These are phyloP conservation scores for Lathyrus oleraceus DNA, from an alignment of 306 rosid species.

Conservation along the genomic window DNA sequence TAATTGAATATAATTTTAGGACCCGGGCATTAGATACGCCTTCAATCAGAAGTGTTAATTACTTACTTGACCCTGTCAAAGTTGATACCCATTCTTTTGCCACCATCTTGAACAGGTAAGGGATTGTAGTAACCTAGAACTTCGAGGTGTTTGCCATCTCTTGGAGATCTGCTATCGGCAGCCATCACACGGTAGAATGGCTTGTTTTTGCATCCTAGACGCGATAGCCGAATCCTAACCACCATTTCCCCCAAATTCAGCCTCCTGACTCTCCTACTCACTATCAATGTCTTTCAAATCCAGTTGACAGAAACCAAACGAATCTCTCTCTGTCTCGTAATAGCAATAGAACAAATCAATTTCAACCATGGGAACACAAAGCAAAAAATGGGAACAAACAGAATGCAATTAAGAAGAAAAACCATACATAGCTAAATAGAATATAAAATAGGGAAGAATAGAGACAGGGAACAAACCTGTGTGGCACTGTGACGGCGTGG, in stretches of 20 bases:
- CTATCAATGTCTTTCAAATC: background rate
- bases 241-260: conserved; percentile 45
- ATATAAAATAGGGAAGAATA: background rate
- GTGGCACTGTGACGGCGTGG: background rate
- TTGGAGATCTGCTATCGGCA: conserved; percentile 87
- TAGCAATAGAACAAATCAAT: background rate
- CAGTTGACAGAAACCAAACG: background rate
- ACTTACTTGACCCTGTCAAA: conserved; percentile 91
- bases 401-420: too few species aligned
- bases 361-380: background rate
- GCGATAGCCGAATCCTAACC: conserved; percentile 79
- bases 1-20: background rate
- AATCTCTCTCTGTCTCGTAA: background rate
- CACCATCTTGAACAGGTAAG: conserved; percentile 87
- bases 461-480: background rate
- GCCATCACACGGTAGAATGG: conserved; percentile 93
- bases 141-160: conserved; percentile 94
- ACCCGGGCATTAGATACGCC: background rate
- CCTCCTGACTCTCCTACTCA: background rate
- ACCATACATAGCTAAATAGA: too few species aligned
- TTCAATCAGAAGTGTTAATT: background rate
- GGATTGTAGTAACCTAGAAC: conserved; percentile 89
- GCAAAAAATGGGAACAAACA: too few species aligned
- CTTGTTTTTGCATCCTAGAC: conserved; percentile 82
- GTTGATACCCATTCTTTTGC: conserved; percentile 87